Conservation (phyloP, 2,329 filamentous ascomycete species). For the Aaosphaeria arxii region DNA sequence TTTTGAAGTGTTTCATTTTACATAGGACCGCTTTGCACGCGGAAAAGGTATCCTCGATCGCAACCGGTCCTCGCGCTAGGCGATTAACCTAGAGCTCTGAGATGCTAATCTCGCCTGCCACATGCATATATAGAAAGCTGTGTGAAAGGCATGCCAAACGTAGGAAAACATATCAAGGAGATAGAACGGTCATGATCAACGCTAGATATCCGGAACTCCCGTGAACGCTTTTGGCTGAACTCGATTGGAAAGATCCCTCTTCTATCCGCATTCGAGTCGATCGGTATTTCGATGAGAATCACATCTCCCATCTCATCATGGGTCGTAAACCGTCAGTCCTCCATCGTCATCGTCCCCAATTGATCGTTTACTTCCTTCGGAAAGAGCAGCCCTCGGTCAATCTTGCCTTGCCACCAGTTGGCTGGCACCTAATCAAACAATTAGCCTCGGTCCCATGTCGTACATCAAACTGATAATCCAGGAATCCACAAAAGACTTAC, state of each 20-base stretch:
- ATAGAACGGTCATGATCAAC: constrained; percentile 39
- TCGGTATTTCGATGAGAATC: constrained; percentile 39
- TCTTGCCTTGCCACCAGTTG: constrained; percentile 97
- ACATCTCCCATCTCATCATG: constrained; percentile 33
- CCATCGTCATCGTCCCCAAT: constrained; percentile 19
- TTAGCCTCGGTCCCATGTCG: constrained; percentile 16
- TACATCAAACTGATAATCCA: neutral
- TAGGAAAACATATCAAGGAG: constrained; percentile 36
- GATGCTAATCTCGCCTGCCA: constrained; percentile 42
- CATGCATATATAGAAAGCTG: constrained; percentile 42
- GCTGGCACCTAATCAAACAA: constrained; percentile 66
- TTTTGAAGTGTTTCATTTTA: constrained; percentile 37
- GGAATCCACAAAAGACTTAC: constrained; percentile 23
- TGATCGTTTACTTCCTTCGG: constrained; percentile 90
- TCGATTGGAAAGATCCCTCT: constrained; percentile 43
- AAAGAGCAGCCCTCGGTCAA: constrained; percentile 99
- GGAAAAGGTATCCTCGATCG: constrained; percentile 45
- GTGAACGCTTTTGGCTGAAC: constrained; percentile 40
- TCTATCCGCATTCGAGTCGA: constrained; percentile 43
- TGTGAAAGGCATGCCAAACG: constrained; percentile 36
- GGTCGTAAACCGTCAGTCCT: constrained; percentile 35
- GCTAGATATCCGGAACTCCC: constrained; percentile 46
- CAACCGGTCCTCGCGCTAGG: constrained; percentile 40
- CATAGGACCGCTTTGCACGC: constrained; percentile 41
- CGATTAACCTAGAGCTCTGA: constrained; percentile 37